Evolutionary conservation across 2,329 filamentous ascomycete genomes (phyloP).

Genomic region (Aureobasidium sp.): DNA sequence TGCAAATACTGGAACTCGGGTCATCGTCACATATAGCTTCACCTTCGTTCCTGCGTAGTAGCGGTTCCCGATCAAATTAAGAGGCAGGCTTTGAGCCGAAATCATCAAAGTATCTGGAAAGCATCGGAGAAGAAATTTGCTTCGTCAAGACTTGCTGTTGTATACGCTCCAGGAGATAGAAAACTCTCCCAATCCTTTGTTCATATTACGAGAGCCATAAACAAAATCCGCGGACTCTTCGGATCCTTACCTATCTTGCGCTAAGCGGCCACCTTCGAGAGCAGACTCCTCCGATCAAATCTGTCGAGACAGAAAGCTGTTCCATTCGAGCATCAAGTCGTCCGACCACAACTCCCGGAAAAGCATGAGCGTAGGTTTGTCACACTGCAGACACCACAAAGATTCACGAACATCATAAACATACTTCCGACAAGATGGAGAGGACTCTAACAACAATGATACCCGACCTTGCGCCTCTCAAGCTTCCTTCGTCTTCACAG

Average conservation of each 20-base stretch:
- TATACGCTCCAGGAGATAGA: not conserved
- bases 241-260: not conserved
- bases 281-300: not conserved
- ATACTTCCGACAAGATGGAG: not conserved
- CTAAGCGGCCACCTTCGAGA: not conserved
- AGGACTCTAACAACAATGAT: not conserved
- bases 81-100: too few relatives aligned
- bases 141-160: not conserved
- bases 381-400: not conserved
- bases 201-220: not conserved
- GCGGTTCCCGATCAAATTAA: too few relatives aligned
- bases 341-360: too few relatives aligned
- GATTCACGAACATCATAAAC: not conserved
- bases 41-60: too few relatives aligned
- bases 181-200: not conserved
- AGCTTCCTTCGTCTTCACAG: conserved; percentile 11
- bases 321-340: too few relatives aligned
- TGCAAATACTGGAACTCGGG: too few relatives aligned
- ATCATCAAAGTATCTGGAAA: too few relatives aligned
- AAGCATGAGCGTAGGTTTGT: not conserved
- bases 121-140: too few relatives aligned
- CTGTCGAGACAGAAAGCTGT: not conserved
- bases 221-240: not conserved
- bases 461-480: conserved; percentile 17
- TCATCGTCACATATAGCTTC: too few relatives aligned